Evolutionary conservation across 208 protist genomes (phyloP).

Genomic region (Histomonas meleagridis): DNA sequence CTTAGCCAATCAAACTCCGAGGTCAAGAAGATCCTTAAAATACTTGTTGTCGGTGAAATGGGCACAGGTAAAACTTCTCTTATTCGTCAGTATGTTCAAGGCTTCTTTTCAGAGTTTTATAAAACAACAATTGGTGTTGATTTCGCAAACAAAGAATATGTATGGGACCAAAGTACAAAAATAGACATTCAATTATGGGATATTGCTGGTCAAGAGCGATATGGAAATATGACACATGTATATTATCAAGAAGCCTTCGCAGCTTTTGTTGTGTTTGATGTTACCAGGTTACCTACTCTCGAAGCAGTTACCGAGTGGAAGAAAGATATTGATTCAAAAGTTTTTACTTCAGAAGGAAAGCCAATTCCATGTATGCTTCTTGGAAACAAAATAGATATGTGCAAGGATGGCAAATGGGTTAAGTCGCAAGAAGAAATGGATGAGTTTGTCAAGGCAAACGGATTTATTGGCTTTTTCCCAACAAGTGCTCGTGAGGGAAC

Average conservation of each 20-base stretch:
- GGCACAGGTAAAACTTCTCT: constrained; percentile 35
- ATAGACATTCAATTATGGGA: constrained; percentile 35
- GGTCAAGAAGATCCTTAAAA: constrained; percentile 7
- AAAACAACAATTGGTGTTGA: constrained; percentile 35
- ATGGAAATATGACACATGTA: background rate
- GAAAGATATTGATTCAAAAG: constrained; percentile 40
- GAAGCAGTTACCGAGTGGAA: constrained; percentile 38
- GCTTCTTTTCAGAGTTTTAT: constrained; percentile 33
- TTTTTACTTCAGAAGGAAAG: background rate
- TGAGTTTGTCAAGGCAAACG: background rate
- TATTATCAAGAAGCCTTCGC: constrained; percentile 36
- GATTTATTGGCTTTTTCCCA: constrained; percentile 1
- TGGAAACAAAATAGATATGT: constrained; percentile 39
- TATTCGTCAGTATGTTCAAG: constrained; percentile 10
- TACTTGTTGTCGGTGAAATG: constrained; percentile 28
- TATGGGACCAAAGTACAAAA: constrained; percentile 14
- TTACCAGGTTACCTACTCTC: constrained; percentile 30
- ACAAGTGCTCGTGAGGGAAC: background rate
- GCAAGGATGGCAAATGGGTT: background rate
- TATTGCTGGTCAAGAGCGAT: constrained; percentile 34
- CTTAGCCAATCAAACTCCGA: background rate
- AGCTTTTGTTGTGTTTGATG: constrained; percentile 37
- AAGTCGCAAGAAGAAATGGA: constrained; percentile 30
- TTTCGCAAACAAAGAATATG: constrained; percentile 3
- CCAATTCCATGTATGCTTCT: constrained; percentile 34